Base-by-base conservation (phyloP, 192 early-diverging fungal species). In the Coemansia sp. region DNA sequence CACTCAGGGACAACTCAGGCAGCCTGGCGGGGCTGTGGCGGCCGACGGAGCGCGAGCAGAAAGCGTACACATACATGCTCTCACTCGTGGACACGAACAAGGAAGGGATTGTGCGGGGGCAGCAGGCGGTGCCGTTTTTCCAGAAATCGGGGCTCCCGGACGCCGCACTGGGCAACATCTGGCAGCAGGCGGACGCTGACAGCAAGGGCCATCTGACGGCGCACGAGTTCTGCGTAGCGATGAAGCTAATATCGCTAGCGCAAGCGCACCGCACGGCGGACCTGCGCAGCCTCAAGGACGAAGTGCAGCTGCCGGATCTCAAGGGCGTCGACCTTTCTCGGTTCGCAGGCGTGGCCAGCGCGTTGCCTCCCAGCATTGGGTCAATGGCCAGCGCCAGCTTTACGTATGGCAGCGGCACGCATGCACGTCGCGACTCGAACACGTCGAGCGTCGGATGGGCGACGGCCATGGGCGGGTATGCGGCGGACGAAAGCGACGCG, bases 161-260 rank as follows among this genome's bases (percentile, higher is more conserved):
- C 21, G 67, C 78, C 14, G 64, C 80, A 15, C 74, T 92, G 14
- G 86, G 84, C 40, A 77, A 87, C 80, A 91, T 98, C 47, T 98
- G 95, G 95, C 82, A 92, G 42, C 71, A 89, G n/a, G 86, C 87
- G 7, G 92, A 94, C 67, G 54, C 78, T 3, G 86, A 91, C 23
- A 82, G 86, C 62, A 84, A 85, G 55, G 95, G 94, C 15, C 82
- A 83, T 24, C 71, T 95, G 46, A 87, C 85, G 18, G 76, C 80
- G 37, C 72, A 77, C 15, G 87, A 83, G 30, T 98, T 98, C 69
- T 80, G 73, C 54, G 83, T 88, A 25, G 91, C 90, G 9, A 64
- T 96, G 54, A 98, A 95, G 67, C 77, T 95, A 47, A 95, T 98
- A 66, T 89, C 93, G 23, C 78, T 92, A 17, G 89, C 83, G 11